Evolutionary conservation across 2,329 filamentous ascomycete genomes (phyloP), one percentile per base, ranked within the genome.

Genomic region (Amauroascus niger): DNA sequence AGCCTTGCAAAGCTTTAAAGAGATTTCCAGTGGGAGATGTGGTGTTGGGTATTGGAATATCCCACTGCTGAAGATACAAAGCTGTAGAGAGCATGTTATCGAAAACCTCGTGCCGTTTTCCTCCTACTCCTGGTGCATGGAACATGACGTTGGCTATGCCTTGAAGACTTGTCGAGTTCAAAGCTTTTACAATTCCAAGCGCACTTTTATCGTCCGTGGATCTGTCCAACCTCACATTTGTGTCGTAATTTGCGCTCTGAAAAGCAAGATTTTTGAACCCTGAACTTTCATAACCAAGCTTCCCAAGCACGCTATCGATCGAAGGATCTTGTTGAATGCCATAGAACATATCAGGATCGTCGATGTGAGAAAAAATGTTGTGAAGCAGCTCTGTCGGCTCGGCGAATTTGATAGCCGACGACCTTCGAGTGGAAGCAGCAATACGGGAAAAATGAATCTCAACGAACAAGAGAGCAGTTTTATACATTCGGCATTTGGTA

Each of bases 281-380:
- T 61, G 95, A 85, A 48, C 83, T 84, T 70, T 98, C 93, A 64
- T 96, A 91, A 60, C 95, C 88, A 3, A 97, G 77, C 8, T 87
- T 83, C 49, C 85, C 80, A 55, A 97, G 75, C 0, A 97, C 85
- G 9, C 85, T 88, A 14, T 79, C 76, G 14, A 98, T 71, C 54
- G 83, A 89, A 6, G 88, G 80, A 39, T 81, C 80, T 67, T 94
- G 86, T 40, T 87, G 81, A 6, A 96, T 78, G 3, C 93, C 94
- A 65, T 98, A 98, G 67, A 95, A 98, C 0, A 89, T 85, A 67
- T 99, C 93, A 1, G 90, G 91, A 63, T 99, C 94, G 64, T 96
- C 90, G 45, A 98, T 86, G 57, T 88, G 91, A 64, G 88, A 86
- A 66, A 93, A 98, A 2, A 98, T 90, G 0, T 79, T 75, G 43